phyloP scores from a whole-genome alignment of 495 filamentous ascomycete genomes.

The Penicillium goetzii region DNA sequence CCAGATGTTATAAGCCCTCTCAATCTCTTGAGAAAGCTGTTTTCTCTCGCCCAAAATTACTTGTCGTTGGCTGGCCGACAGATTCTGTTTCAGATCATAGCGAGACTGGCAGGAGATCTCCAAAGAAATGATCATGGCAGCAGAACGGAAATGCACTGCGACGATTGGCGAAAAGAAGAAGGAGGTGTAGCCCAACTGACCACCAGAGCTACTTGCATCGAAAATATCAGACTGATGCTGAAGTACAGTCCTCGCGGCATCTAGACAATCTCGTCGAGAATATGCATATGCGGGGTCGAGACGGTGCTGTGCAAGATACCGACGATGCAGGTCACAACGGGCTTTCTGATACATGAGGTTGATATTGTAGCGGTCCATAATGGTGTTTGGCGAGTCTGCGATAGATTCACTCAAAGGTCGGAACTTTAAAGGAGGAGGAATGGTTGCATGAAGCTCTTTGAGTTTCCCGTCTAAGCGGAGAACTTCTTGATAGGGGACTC shows the following conservation, averaged over 20 bases:
- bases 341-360: slow-evolving; percentile 80
- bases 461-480: slow-evolving; percentile 70
- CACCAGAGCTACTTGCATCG: slow-evolving; percentile 66
- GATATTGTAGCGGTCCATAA: slow-evolving; percentile 79
- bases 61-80: slow-evolving; percentile 8
- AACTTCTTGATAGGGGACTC: slow-evolving; percentile 71
- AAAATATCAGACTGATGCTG: slow-evolving; percentile 74
- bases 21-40: slow-evolving; percentile 16
- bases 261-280: slow-evolving; percentile 74
- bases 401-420: slow-evolving; percentile 66
- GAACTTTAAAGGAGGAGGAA: slow-evolving; percentile 71
- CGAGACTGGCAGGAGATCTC: slow-evolving; percentile 30
- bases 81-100: slow-evolving; percentile 24
- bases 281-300: slow-evolving; percentile 71
- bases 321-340: slow-evolving; percentile 77
- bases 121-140: slow-evolving; percentile 29
- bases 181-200: slow-evolving; percentile 36
- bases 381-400: slow-evolving; percentile 71
- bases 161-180: slow-evolving; percentile 30
- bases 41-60: slow-evolving; percentile 11
- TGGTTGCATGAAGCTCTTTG: slow-evolving; percentile 60
- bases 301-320: slow-evolving; percentile 69
- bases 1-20: slow-evolving; percentile 24
- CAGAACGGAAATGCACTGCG: slow-evolving; percentile 22
- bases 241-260: slow-evolving; percentile 73